Evolutionary conservation across 805 yeast species (phyloP).

Genomic region (Yamadazyma philogaea): DNA sequence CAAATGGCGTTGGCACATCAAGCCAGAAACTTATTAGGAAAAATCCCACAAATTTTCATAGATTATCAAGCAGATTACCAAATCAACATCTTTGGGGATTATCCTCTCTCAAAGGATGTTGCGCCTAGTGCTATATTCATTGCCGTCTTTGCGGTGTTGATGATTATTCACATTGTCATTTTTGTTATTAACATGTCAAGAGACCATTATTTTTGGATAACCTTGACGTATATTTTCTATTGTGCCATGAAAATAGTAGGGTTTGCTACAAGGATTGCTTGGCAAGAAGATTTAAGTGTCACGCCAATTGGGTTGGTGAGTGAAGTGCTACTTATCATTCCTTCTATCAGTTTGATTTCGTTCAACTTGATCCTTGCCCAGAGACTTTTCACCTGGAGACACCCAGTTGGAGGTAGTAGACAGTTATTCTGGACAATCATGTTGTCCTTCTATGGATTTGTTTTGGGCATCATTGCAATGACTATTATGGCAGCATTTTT

Average conservation of each 20-base stretch:
- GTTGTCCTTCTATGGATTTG: slow-evolving; percentile 51
- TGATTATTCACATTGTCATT: slow-evolving; percentile 45
- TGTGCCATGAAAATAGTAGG: slow-evolving; percentile 55
- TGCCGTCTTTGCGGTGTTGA: slow-evolving; percentile 49
- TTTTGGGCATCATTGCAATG: slow-evolving; percentile 59
- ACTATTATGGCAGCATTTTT: slow-evolving; percentile 64
- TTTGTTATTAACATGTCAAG: slow-evolving; percentile 47
- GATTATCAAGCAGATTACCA: slow-evolving; percentile 40
- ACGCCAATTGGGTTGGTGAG: slow-evolving; percentile 53
- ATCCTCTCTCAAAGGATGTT: slow-evolving; percentile 50
- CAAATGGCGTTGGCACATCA: slow-evolving; percentile 25
- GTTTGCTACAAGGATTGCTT: slow-evolving; percentile 52
- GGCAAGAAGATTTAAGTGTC: slow-evolving; percentile 52
- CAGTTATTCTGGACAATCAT: slow-evolving; percentile 49
- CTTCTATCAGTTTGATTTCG: slow-evolving; percentile 57
- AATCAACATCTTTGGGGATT: slow-evolving; percentile 59
- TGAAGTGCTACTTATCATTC: slow-evolving; percentile 53
- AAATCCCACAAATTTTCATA: slow-evolving; percentile 40
- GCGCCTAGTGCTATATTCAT: slow-evolving; percentile 61
- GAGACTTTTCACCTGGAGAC: slow-evolving; percentile 73
- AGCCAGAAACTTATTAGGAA: slow-evolving; percentile 30
- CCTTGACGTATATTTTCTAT: slow-evolving; percentile 53
- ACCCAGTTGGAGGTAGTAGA: slow-evolving; percentile 64
- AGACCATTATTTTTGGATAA: slow-evolving; percentile 59
- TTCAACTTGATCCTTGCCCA: slow-evolving; percentile 62